Percentiles rank a stretch among this genome's conserved stretches.
Conservation (phyloP, 2,329 filamentous ascomycete species). For the Pseudofabraea citricarpa region DNA sequence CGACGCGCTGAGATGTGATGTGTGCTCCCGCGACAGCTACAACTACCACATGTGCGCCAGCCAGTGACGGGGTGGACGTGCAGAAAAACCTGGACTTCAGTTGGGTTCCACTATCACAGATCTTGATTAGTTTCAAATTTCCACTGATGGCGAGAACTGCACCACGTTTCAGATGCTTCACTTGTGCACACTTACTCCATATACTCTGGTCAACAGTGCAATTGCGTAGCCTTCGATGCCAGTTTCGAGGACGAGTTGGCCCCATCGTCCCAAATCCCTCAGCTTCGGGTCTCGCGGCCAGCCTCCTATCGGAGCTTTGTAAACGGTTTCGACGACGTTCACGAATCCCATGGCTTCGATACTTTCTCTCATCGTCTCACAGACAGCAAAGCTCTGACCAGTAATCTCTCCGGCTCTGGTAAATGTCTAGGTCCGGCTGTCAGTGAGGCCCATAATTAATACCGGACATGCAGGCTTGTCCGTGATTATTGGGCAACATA, state of each 20-base stretch:
- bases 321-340: conserved; percentile 23
- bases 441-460: too few species aligned
- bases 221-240: conserved; percentile 22
- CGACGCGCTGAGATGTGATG: too few species aligned
- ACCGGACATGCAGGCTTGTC: too few species aligned
- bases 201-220: conserved; percentile 18
- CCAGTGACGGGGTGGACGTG: conserved; percentile 6
- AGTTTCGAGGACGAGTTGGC: conserved; percentile 16
- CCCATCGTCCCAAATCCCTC: conserved; percentile 23
- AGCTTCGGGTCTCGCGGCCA: conserved; percentile 28
- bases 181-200: conserved; percentile 17
- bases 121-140: conserved; percentile 9
- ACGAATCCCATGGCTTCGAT: conserved; percentile 25
- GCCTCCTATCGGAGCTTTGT: conserved; percentile 26
- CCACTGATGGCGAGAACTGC: background rate
- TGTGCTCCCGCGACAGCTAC: too few species aligned
- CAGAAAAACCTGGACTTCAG: conserved; percentile 20
- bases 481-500: too few species aligned
- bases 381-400: conserved; percentile 31
- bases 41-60: too few species aligned
- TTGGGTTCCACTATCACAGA: conserved; percentile 13
- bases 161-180: background rate
- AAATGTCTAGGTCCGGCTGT: conserved; percentile 28
- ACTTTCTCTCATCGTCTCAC: conserved; percentile 14
- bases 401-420: conserved; percentile 33